Percentiles rank a stretch among this genome's conserved stretches.
Conservation (phyloP, 805 yeast genomes). For the Pichia heedii region DNA sequence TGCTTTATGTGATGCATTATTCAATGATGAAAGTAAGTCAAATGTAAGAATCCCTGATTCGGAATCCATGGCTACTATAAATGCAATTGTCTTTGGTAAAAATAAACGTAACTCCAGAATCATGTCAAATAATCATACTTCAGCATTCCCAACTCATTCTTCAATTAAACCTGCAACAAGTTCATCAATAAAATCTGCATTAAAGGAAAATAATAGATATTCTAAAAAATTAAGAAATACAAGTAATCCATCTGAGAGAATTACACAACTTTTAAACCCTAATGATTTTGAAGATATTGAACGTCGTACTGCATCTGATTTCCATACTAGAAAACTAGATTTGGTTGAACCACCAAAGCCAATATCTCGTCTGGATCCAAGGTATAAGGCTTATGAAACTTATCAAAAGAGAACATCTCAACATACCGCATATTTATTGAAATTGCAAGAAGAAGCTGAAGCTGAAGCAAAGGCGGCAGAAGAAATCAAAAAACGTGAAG, state of each 20-base stretch:
- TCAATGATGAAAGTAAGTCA: conserved; percentile 51
- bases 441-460: conserved; percentile 21
- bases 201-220: conserved; percentile 7
- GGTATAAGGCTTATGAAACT: conserved; percentile 42
- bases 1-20: conserved; percentile 64
- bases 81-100: conserved; percentile 33
- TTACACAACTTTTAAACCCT: conserved; percentile 33
- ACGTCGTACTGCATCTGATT: conserved; percentile 36
- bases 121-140: conserved; percentile 2
- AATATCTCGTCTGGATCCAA: conserved; percentile 47
- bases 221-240: conserved; percentile 13
- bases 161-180: conserved; percentile 1
- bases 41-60: conserved; percentile 18
- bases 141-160: not conserved
- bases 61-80: conserved; percentile 43
- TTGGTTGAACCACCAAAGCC: conserved; percentile 42
- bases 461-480: conserved; percentile 13
- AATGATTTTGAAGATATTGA: conserved; percentile 38
- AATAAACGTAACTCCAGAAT: conserved; percentile 12
- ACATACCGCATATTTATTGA: conserved; percentile 30
- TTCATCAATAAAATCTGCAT: not conserved
- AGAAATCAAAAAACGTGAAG: conserved; percentile 7
- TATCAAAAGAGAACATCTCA: conserved; percentile 34
- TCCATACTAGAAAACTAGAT: conserved; percentile 22
- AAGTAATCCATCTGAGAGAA: conserved; percentile 26